phyloP scores from a whole-genome alignment of 768 basidiomycete genomes.

The Termitomyces sp. region DNA sequence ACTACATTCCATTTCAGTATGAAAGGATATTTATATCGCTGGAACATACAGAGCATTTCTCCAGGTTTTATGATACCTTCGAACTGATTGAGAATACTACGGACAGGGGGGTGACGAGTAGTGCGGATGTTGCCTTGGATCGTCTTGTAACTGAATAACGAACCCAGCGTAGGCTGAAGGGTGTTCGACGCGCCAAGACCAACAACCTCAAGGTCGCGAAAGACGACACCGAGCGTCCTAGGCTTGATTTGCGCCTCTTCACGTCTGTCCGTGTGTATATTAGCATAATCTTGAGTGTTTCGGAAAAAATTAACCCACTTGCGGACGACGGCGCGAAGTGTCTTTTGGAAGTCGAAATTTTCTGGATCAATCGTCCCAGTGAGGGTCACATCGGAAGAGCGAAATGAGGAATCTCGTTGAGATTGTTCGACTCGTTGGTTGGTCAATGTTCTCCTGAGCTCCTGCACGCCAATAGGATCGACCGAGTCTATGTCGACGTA shows the following conservation, averaged over 20 bases:
- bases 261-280: conserved; percentile 1
- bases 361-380: conserved; percentile 22
- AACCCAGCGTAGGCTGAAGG: conserved; percentile 50
- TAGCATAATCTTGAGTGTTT: not conserved
- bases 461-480: conserved; percentile 40
- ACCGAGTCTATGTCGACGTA: conserved; percentile 41
- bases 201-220: conserved; percentile 49
- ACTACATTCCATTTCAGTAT: conserved; percentile 36
- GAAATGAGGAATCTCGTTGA: conserved; percentile 6
- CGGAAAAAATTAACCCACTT: conserved; percentile 18
- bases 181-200: conserved; percentile 42
- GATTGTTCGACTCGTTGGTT: conserved; percentile 9
- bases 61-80: conserved; percentile 64
- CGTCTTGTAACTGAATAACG: conserved; percentile 44
- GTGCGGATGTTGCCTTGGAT: conserved; percentile 36
- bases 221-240: conserved; percentile 47
- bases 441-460: conserved; percentile 23
- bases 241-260: conserved; percentile 17
- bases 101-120: conserved; percentile 55
- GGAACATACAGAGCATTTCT: conserved; percentile 70
- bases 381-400: conserved; percentile 15
- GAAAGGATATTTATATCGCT: not conserved
- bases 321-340: conserved; percentile 22
- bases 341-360: conserved; percentile 29
- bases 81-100: conserved; percentile 61